Base-by-base conservation (phyloP, 108 stramenopile species). In the Skeletonema marinoi region DNA sequence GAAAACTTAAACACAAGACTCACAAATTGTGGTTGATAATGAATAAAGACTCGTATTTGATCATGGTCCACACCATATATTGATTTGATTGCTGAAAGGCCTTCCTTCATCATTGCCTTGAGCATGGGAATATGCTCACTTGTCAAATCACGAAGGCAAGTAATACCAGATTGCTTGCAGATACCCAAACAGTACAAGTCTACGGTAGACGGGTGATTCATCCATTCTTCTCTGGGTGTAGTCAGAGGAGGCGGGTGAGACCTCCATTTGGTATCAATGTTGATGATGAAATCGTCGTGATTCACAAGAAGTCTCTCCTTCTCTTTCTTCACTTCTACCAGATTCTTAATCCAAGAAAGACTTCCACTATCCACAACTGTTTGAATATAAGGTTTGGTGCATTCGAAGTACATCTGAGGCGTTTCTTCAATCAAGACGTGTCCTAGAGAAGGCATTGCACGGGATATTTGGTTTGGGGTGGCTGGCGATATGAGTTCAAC, bases 221-320 rank as follows among this genome's bases (percentile, higher is more conserved):
- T 42, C 87, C 80, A 88, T 38, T 70, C 74, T 65, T 71, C 65
- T 30, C 78, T 66, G 25, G 76, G 73, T 32, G 80, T 78, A 16
- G 83, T 75, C 54, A 46, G 16, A 46, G 44, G 44, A 46, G 44
- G 44, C 3, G 44, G 44, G 44, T 46, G 44, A 56, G 88, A 81
- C 17, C 84, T 76, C 92, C 92, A 93, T 71, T 92, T 93, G 48
- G 92, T 93, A 67, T 93, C 92, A 39, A 93, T 61, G 65, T 86
- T 90, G 17, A 93, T 60, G 6, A 93, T 61, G 71, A 89, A 93
- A 5, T 88, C 77, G 35, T 84, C 67, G 32, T 81, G 69, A 65
- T 88, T 77, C 42, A 85, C 73, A 33, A 93, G 80, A 0, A 89
- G 59, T 31, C 92, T 78, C 71, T 93, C 91, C 59, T 68, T 74